phyloP scores from a whole-genome alignment of 257 asterid genomes.

The Lavandula angustifolia region DNA sequence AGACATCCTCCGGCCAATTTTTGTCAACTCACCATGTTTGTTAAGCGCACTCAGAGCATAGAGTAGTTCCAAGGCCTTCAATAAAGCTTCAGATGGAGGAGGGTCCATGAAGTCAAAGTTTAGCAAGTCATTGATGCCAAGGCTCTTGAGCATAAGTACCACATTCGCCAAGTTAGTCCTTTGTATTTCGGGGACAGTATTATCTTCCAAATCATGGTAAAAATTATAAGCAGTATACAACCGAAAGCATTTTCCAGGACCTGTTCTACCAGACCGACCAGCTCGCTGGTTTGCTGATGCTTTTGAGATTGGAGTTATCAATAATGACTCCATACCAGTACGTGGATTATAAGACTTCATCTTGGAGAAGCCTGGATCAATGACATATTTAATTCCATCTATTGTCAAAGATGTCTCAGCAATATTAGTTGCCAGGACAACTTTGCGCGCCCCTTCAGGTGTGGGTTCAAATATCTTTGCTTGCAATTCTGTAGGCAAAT shows the following conservation, averaged over 20 bases:
- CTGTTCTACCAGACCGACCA: constrained; percentile 95
- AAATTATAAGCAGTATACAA: constrained; percentile 76
- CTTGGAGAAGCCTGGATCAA: constrained; percentile 93
- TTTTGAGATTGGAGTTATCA: constrained; percentile 82
- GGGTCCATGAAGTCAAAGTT: constrained; percentile 98
- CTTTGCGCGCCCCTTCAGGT: constrained; percentile 77
- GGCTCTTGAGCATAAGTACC: constrained; percentile 89
- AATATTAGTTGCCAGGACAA: constrained; percentile 66
- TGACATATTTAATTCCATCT: constrained; percentile 92
- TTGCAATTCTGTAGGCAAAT: constrained; percentile 66
- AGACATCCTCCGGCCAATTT: constrained; percentile 92
- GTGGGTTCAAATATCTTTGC: constrained; percentile 69
- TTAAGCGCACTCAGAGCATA: constrained; percentile 92
- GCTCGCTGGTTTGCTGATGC: constrained; percentile 98
- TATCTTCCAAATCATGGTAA: constrained; percentile 79
- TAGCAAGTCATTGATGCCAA: constrained; percentile 82
- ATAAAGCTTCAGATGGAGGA: constrained; percentile 90
- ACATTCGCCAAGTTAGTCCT: constrained; percentile 91
- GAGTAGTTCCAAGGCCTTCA: constrained; percentile 86
- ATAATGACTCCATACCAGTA: constrained; percentile 86
- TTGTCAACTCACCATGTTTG: constrained; percentile 80
- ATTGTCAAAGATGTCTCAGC: constrained; percentile 94
- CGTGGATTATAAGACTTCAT: constrained; percentile 93
- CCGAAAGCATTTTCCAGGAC: constrained; percentile 94
- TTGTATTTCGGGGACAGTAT: constrained; percentile 91